Base-by-base conservation (phyloP, 163 green algal species). In the Coccomyxa subellipsoidea region DNA sequence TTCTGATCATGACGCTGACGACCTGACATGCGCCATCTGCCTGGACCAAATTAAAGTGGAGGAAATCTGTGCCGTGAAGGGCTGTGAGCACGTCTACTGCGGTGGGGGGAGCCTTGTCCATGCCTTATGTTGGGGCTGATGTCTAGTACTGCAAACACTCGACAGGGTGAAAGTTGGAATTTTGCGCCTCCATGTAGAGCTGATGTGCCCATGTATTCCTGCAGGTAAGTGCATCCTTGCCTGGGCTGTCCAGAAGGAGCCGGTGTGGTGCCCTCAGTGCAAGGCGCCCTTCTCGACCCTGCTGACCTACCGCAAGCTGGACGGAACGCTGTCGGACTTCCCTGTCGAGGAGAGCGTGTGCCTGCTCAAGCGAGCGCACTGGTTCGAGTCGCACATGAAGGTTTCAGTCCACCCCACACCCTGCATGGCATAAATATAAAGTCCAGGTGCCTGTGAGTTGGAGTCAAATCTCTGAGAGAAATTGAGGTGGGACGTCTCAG, bases 221-320 rank as follows among this genome's bases (percentile, higher is more conserved):
- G n/a, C 87, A 90, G 90, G 88, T 31, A 87, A 90, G 38, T 96
- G 92, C 83, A 95, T 95, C 77, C 84, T 96, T 81, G 81, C 88
- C 75, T 96, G 92, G 91, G 84, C 88, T 73, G 84, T 88, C 32
- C 85, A 86, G 75, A 91, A 91, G 84, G 88, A 93, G 31, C 81
- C 87, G 29, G 66, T 83, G 25, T 85, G 53, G 40, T 97, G 93
- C 90, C 93, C 93, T 2, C 90, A 95, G 83, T 97, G 93, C 90
- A 97, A 97, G 86, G 75, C 84, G 53, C 89, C 90, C 8, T 97
- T 97, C 81, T 80, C 81, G 38, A 89, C 89, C 76, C 85, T 97
- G 69, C 85, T 93, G 29, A 94, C 89, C 7, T 92, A 96, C 87
- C 88, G 89, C 69, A 84, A 84, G 9, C 85, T 97, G 75, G 93